Evolutionary conservation across 805 yeast species (phyloP), one percentile per base, ranked within the genome.

Genomic region (Saturnispora silvae): DNA sequence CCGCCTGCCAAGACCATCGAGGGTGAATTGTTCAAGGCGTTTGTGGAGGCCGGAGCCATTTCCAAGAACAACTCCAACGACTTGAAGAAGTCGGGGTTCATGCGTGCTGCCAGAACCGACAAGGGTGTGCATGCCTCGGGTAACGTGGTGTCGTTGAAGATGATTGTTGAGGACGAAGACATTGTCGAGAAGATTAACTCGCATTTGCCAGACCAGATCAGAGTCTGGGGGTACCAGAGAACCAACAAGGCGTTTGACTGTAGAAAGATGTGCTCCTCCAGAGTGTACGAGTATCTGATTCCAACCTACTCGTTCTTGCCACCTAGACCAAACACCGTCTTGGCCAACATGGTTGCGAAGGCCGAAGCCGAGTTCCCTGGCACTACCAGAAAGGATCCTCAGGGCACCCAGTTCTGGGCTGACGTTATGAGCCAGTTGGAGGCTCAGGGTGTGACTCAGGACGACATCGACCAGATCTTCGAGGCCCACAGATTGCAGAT

Each of bases 71-170:
- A 87, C 57, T 75, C 95, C 5, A 80, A 77, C 41, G 96, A 89
- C 54, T 73, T 87, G 50, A 86, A 84, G 54, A 87, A 87, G 54
- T 73, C 77, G 37, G 86, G 92, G 0, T 82, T 89, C 53, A 79
- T 77, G 83, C 68, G 92, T 57, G 84, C 87, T 36, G 89, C 89
- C 4, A 68, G 89, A 61, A 81, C 89, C 3, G 97, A 87, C 58
- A 89, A 89, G 59, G 97, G 96, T 43, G 97, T 87, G 18, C 97
- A 87, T 60, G 96, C 97, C 10, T 95, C 96, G 2, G 96, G 96
- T 20, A 87, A 87, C 56, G 85, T 86, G 17, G 72, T 89, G 31
- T 80, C 94, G 13, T 64, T 81, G 48, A 87, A 87, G 55, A 61
- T 87, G 67, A 83, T 84, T 49, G 68, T 84, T 37, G 95, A 85